Evolutionary conservation across 352 stramenopile genomes (phyloP), one percentile per base, ranked within the genome.

Genomic region (Blastocystis sp.): DNA sequence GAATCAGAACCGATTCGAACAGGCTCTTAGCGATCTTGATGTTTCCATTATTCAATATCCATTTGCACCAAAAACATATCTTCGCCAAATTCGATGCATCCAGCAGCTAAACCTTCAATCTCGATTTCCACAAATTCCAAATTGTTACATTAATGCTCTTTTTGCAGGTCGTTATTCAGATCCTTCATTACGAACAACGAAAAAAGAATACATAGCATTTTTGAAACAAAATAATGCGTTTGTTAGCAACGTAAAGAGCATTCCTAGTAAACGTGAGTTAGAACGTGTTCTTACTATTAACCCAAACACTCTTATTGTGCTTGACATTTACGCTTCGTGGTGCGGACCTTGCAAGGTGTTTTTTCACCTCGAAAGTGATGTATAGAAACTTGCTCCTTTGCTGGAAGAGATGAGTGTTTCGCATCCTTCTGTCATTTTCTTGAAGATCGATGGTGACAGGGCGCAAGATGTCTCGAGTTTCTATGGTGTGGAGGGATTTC

Each of bases 381-480:
- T 39, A 37, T 73, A 73, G 63, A 37, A 41, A 43, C 56, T 85
- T 13, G 73, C 73, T 43, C 73, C 73, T 6, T n/a, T 66, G 7
- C 9, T 85, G 18, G 73, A 85, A 47, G 73, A 85, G 16, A 34
- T 85, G 39, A 66, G 43, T 11, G 73, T 69, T 6, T 54, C 73
- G 7, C 73, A 85, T 66, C 73, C 73, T 11, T 66, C 73, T 13
- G 73, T 85, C 24, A 66, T 85, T 16, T 85, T 85, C 30, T 65
- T 85, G 24, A 85, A 85, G 53, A n/a, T 85, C 20, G 73, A 85
- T 65, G 73, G 43, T 3, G 73, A 85, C 24, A 85, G 68, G 39
- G 50, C 24, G 20, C 20, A 55, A 8, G 73, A 64, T 16, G 73
- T 85, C 24, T 16, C 73, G 5, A 9, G 5, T 20, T 18, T 37